phyloP scores from a whole-genome alignment of 805 yeast genomes.

The Saturnispora serradocipensis region DNA sequence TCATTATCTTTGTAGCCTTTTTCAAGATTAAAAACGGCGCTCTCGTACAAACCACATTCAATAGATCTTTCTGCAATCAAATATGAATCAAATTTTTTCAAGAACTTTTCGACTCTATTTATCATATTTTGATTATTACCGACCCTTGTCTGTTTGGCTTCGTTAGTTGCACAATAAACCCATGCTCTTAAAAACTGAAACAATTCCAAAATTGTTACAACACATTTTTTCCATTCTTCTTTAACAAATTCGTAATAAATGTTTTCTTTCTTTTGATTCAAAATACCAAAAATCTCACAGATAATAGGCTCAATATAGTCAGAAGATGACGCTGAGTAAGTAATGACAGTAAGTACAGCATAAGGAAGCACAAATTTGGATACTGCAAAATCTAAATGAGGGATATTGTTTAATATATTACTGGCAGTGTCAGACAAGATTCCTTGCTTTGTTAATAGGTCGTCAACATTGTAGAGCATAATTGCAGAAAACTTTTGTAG shows the following conservation, averaged over 20 bases:
- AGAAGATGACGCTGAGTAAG: conserved; percentile 26
- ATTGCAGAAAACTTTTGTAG: conserved; percentile 59
- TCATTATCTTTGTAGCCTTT: conserved; percentile 45
- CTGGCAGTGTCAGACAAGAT: conserved; percentile 23
- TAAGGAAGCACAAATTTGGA: conserved; percentile 72
- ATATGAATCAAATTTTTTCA: conserved; percentile 52
- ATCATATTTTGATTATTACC: neutral
- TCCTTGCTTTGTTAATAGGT: conserved; percentile 28
- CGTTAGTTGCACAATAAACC: conserved; percentile 37
- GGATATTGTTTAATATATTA: conserved; percentile 8
- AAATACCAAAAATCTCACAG: conserved; percentile 51
- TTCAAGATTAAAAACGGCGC: conserved; percentile 81
- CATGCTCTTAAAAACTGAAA: conserved; percentile 81
- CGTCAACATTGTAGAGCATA: conserved; percentile 22
- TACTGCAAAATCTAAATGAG: conserved; percentile 46
- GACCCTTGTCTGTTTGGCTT: conserved; percentile 6
- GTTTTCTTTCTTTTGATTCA: conserved; percentile 37
- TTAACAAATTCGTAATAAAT: conserved; percentile 42
- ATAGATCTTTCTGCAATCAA: conserved; percentile 70
- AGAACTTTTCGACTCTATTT: conserved; percentile 35
- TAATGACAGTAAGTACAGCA: conserved; percentile 51
- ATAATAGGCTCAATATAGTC: conserved; percentile 37
- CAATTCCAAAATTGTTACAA: conserved; percentile 65
- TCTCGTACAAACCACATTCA: conserved; percentile 76
- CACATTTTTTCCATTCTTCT: conserved; percentile 56